Conservation (phyloP, 129 eudicot genomes). For the Gnaphalium uliginosum region DNA sequence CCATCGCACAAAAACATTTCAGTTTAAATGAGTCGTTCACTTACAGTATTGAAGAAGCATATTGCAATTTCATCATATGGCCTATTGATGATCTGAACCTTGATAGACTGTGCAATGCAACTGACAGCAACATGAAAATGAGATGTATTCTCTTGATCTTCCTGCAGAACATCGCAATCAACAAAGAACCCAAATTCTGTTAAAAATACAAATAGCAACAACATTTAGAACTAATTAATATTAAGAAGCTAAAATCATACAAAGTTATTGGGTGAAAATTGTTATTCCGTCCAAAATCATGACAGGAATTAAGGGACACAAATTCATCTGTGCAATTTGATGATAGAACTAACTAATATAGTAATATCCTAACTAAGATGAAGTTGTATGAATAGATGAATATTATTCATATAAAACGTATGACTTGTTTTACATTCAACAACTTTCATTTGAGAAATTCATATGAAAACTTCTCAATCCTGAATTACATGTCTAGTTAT, state of each 20-base stretch:
- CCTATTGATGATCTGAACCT: slow-evolving; percentile 85
- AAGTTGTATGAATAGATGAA: not conserved
- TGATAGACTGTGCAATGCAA: slow-evolving; percentile 69
- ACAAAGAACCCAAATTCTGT: slow-evolving; percentile 8
- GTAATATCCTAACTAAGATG: not conserved
- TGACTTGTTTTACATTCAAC: slow-evolving; percentile 5
- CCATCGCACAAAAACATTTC: not conserved
- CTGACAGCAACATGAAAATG: slow-evolving; percentile 79
- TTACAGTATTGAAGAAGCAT: slow-evolving; percentile 97
- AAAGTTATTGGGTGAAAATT: not conserved
- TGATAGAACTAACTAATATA: not conserved
- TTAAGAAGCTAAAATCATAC: not conserved
- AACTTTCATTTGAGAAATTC: not conserved
- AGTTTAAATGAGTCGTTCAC: slow-evolving; percentile 22
- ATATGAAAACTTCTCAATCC: slow-evolving; percentile 7
- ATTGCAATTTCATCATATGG: slow-evolving; percentile 91
- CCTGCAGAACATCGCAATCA: slow-evolving; percentile 48
- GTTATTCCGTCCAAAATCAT: not conserved
- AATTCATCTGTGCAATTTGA: not conserved
- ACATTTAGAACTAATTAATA: not conserved
- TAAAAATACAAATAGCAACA: not conserved
- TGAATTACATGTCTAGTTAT: not conserved
- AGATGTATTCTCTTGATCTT: slow-evolving; percentile 51
- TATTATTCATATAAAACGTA: not conserved
- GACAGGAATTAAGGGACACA: not conserved